Evolutionary conservation across 495 filamentous ascomycete species (phyloP).

Genomic region (Penicillium alfredii): DNA sequence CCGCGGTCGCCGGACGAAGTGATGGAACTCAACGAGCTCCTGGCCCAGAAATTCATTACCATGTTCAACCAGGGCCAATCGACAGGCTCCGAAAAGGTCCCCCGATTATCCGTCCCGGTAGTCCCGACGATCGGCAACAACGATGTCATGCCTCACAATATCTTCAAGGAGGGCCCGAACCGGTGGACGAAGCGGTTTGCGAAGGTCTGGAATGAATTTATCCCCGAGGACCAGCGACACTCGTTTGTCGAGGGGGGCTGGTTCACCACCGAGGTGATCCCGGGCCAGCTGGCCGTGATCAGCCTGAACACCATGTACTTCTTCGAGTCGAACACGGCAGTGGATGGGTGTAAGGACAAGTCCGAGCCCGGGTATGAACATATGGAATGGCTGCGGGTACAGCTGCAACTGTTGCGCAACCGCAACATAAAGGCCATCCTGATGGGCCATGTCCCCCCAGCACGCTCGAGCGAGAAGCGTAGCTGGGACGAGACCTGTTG

Average conservation of each 20-base stretch:
- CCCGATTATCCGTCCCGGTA: slow-evolving; percentile 68
- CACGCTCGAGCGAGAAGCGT: slow-evolving; percentile 71
- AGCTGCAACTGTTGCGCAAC: slow-evolving; percentile 73
- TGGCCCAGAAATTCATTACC: slow-evolving; percentile 70
- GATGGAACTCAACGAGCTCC: slow-evolving; percentile 61
- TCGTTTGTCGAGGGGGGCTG: slow-evolving; percentile 88
- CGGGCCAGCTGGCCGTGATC: slow-evolving; percentile 78
- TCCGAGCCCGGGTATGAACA: slow-evolving; percentile 87
- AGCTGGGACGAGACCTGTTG: slow-evolving; percentile 94
- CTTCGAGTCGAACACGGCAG: slow-evolving; percentile 83
- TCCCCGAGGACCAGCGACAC: slow-evolving; percentile 90
- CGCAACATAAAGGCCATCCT: slow-evolving; percentile 92
- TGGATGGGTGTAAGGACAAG: slow-evolving; percentile 75
- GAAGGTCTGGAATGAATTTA: slow-evolving; percentile 75
- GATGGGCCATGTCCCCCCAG: slow-evolving; percentile 90
- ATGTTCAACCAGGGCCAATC: slow-evolving; percentile 55
- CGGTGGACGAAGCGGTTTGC: slow-evolving; percentile 68
- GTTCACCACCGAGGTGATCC: slow-evolving; percentile 91
- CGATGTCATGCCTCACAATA: slow-evolving; percentile 96
- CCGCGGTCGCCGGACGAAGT: slow-evolving; percentile 73
- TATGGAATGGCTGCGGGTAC: slow-evolving; percentile 93
- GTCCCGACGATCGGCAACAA: slow-evolving; percentile 94
- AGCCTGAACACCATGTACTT: slow-evolving; percentile 97
- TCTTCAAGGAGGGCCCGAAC: slow-evolving; percentile 79
- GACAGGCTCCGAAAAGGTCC: slow-evolving; percentile 32